These are phyloP conservation scores for Biancaea sappan DNA, from an alignment of 306 rosid species.

Conservation along the genomic window DNA sequence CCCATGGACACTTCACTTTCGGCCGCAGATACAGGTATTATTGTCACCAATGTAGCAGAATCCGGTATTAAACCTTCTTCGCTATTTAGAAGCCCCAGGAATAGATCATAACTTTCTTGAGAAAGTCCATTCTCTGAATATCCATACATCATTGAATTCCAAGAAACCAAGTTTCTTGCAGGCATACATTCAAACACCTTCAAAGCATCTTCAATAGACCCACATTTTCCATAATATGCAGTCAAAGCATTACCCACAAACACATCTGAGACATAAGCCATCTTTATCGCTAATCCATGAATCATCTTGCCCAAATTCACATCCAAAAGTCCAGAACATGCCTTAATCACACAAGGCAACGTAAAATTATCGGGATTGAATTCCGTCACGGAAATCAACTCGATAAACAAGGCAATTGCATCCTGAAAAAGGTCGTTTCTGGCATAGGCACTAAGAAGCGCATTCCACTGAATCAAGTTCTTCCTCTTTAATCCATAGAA, in stretches of 20 bases:
- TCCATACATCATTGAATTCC: slow-evolving; percentile 71
- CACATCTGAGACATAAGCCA: slow-evolving; percentile 49
- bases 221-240: slow-evolving; percentile 70
- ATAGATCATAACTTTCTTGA: slow-evolving; percentile 43
- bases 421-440: slow-evolving; percentile 58
- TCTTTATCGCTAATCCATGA: slow-evolving; percentile 73
- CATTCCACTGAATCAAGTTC: slow-evolving; percentile 71
- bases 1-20: slow-evolving; percentile 57
- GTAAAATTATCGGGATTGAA: slow-evolving; percentile 74
- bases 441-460: slow-evolving; percentile 66
- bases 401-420: slow-evolving; percentile 47
- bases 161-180: slow-evolving; percentile 66
- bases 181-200: slow-evolving; percentile 66
- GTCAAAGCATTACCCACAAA: slow-evolving; percentile 76
- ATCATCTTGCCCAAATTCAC: slow-evolving; percentile 48
- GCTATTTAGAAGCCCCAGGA: slow-evolving; percentile 46
- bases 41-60: slow-evolving; percentile 71
- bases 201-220: slow-evolving; percentile 49
- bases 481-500: slow-evolving; percentile 50
- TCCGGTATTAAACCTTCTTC: slow-evolving; percentile 60
- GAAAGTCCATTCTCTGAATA: slow-evolving; percentile 59
- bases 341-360: slow-evolving; percentile 70
- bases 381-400: slow-evolving; percentile 50
- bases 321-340: slow-evolving; percentile 56
- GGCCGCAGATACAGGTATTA: slow-evolving; percentile 64